Base-by-base conservation (phyloP, 441 rosid genomes). In the Pelargonium fulgidum region DNA sequence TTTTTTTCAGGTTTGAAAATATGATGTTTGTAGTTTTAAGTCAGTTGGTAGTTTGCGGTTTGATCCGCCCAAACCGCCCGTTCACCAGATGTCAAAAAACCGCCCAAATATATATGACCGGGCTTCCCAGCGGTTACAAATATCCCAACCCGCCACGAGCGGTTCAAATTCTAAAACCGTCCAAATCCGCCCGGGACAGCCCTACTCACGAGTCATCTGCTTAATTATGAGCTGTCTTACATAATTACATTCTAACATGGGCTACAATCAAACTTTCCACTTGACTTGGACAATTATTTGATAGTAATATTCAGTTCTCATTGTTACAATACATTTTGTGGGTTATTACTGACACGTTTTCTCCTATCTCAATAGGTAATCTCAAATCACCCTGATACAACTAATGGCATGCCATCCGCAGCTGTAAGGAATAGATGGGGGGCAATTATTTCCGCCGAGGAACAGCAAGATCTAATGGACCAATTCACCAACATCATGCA, bases 381-480 rank as follows among this genome's bases (percentile, higher is more conserved):
- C 26, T 20, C 39, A 4, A 62, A 76, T 64, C 65, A 69, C 66
- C 67, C 56, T 29, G 74, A 16, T 10, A 77, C 19, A 59, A 68
- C 41, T 20, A 62, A 4, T 20, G 67, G 56, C 47, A 62, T 69
- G 66, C 69, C 36, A 17, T 67, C 70, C 20, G 47, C 79, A 36
- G 56, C 69, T 22, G 72, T 48, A 4, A 73, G 70, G 69, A 69
- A 58, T 4, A 54, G 42, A 12, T 77, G 69, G 64, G 84, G 22
- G 19, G 74, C 74, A 72, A 70, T 76, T 36, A 65, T 80, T 45
- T 82, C 97, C 1, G 67, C 72, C 1, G 93, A 81, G 72, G 97
- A 88, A 48, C 85, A 83, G 85, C 86, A 79, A 79, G 98, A 93
- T 45, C 74, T 84, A 89, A 84, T 93, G 91, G 92, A 89, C 65